These are phyloP conservation scores for Starmera quercuum DNA, from an alignment of 805 yeast species.

Conservation along the genomic window DNA sequence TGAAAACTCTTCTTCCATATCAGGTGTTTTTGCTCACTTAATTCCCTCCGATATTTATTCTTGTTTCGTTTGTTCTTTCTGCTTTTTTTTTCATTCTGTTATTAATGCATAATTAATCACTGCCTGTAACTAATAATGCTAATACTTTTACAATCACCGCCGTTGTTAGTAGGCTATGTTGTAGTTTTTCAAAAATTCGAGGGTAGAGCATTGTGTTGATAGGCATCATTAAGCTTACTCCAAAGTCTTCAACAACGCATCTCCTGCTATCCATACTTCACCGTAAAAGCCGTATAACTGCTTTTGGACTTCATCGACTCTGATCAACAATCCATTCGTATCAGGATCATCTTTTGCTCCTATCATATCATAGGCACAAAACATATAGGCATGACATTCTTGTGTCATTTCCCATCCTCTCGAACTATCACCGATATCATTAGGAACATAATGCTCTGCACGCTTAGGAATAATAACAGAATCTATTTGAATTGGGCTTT, in stretches of 20 bases:
- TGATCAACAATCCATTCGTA: constrained; percentile 14
- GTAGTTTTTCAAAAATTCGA: too few relatives aligned
- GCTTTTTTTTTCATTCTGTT: too few relatives aligned
- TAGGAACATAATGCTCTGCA: constrained; percentile 23
- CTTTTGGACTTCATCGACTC: constrained; percentile 10
- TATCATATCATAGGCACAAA: constrained; percentile 52
- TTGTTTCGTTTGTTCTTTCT: too few relatives aligned
- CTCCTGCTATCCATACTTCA: constrained; percentile 31
- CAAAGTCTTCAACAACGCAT: too few relatives aligned
- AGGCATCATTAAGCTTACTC: too few relatives aligned
- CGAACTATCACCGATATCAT: constrained; percentile 35
- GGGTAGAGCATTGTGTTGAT: too few relatives aligned
- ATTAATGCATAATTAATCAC: background rate
- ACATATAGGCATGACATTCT: constrained; percentile 40
- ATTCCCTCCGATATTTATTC: too few relatives aligned
- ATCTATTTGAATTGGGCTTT: constrained; percentile 30
- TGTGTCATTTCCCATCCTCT: constrained; percentile 38
- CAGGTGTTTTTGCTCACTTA: too few relatives aligned
- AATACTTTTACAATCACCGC: too few relatives aligned
- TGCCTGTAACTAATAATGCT: background rate
- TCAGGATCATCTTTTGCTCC: constrained; percentile 26
- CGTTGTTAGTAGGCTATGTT: too few relatives aligned
- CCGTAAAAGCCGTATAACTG: constrained; percentile 27
- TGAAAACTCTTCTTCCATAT: constrained; percentile 20
- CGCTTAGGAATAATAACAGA: constrained; percentile 44